Evolutionary conservation across 2,329 filamentous ascomycete species (phyloP).

Genomic region (Colletotrichum echinochloae): DNA sequence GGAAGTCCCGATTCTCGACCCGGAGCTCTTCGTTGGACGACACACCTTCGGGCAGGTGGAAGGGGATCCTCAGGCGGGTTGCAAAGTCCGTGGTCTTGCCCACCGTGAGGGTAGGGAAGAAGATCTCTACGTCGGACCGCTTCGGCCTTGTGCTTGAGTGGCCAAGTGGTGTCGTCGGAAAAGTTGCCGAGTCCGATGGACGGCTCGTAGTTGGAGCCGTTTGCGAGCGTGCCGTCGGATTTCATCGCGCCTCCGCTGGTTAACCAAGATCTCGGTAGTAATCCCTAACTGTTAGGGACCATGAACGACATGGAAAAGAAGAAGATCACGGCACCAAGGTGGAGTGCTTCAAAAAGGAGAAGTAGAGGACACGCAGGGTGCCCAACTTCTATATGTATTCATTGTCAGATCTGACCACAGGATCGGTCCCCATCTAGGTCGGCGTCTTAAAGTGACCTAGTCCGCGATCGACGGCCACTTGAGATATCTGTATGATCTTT

Average conservation of each 20-base stretch:
- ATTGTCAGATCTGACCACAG: neutral
- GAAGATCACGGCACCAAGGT: neutral
- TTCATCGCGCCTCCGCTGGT: slow-evolving; percentile 33
- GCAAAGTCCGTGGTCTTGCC: slow-evolving; percentile 79
- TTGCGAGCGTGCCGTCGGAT: slow-evolving; percentile 35
- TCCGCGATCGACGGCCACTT: slow-evolving; percentile 17
- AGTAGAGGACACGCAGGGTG: neutral
- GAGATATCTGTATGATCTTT: slow-evolving; percentile 23
- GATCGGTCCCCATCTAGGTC: neutral
- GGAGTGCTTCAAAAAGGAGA: neutral
- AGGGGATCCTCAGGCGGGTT: slow-evolving; percentile 68
- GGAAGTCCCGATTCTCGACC: slow-evolving; percentile 61
- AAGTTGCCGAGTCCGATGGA: slow-evolving; percentile 24
- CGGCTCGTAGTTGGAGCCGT: slow-evolving; percentile 36
- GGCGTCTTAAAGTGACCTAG: slow-evolving; percentile 13
- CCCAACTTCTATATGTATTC: neutral
- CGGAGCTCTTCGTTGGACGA: slow-evolving; percentile 59
- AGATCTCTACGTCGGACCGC: slow-evolving; percentile 58
- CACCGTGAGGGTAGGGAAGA: slow-evolving; percentile 78
- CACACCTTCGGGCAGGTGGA: slow-evolving; percentile 57
- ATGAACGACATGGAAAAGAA: slow-evolving; percentile 14
- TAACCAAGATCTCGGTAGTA: slow-evolving; percentile 6
- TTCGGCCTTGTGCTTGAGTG: slow-evolving; percentile 61
- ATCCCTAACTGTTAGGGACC: slow-evolving; percentile 12
- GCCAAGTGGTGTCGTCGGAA: slow-evolving; percentile 50